Evolutionary conservation across 1,284 basidiomycete genomes (phyloP).

Genomic region (Paramarasmius palmivorus): DNA sequence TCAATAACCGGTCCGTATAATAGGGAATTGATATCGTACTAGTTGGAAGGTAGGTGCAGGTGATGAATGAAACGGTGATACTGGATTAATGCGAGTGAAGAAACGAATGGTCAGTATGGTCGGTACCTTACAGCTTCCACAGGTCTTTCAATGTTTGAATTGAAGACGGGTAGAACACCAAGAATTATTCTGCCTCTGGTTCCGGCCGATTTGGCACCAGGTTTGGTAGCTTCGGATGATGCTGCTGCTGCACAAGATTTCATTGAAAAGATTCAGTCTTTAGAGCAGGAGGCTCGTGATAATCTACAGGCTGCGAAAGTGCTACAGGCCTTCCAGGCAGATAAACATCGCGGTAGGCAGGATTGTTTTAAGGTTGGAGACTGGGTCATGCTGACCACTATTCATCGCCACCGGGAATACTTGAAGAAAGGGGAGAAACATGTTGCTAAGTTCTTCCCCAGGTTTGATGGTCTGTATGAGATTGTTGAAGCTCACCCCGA

Average conservation of each 20-base stretch:
- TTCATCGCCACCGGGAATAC: background rate
- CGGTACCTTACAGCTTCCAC: slow-evolving; percentile 30
- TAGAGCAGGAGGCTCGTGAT: slow-evolving; percentile 2
- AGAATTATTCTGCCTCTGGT: slow-evolving; percentile 23
- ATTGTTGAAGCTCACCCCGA: background rate
- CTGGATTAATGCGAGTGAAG: too few species aligned
- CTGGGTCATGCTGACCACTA: slow-evolving; percentile 2
- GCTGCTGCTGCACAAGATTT: background rate
- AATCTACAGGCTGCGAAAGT: slow-evolving; percentile 1
- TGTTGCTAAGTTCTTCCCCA: slow-evolving; percentile 21
- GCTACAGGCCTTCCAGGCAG: background rate
- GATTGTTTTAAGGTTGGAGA: slow-evolving; percentile 5
- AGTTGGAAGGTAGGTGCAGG: too few species aligned
- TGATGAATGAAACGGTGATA: too few species aligned
- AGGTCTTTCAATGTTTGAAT: slow-evolving; percentile 33
- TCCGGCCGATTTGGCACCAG: background rate
- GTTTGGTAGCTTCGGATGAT: background rate
- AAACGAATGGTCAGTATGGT: too few species aligned
- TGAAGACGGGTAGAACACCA: slow-evolving; percentile 21
- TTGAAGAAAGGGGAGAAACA: slow-evolving; percentile 3
- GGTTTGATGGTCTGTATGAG: slow-evolving; percentile 18
- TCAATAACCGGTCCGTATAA: too few species aligned
- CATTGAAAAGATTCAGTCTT: background rate
- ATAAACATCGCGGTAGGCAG: background rate
- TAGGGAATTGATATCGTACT: too few species aligned